Evolutionary conservation across 495 filamentous ascomycete species (phyloP), one percentile per base, ranked within the genome.

Genomic region (Trichocladium uniseriatum): DNA sequence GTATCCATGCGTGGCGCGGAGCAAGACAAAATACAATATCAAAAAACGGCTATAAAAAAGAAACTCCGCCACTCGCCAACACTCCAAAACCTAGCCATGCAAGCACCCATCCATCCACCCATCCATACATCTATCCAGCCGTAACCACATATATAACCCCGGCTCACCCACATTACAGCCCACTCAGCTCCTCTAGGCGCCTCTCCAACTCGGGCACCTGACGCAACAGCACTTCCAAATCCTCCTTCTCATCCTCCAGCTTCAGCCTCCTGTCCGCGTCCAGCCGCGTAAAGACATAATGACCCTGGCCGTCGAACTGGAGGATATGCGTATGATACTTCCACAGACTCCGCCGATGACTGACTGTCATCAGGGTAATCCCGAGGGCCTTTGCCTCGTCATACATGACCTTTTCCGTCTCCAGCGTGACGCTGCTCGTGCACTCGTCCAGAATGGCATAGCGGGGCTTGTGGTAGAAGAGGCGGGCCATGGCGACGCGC

Each of bases 401-500:
- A 66, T 98, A 98, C 89, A 98, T 95, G 59, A 87, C 75, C 58
- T 87, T 86, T 62, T 98, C 92, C 35, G 90, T 89, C 39, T 95
- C 90, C 8, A 95, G 74, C 7, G 94, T 95, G 19, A 97, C 89
- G 43, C 80, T 86, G 41, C 83, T 89, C 2, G 92, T 98, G 69
- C 92, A 98, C 68, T 98, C 92, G 64, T 98, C 92, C 18, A 98
- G 72, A 57, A 98, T 98, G 14, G 92, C 92, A 64, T 86, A 88
- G 54, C 86, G 84, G 3, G 92, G 92, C 3, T 79, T 74, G 68
- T 98, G 94, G 68, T 98, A 98, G 69, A 97, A 97, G 6, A 98
- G 76, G 2, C 92, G 75, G 2, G 92, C 92, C 89, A 97, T 97
- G 43, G 91, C 92, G 24, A 98, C 86, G n/a, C 94, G 81, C 71